phyloP scores from a whole-genome alignment of 192 early-diverging fungal species.

The Coemansia sp. region DNA sequence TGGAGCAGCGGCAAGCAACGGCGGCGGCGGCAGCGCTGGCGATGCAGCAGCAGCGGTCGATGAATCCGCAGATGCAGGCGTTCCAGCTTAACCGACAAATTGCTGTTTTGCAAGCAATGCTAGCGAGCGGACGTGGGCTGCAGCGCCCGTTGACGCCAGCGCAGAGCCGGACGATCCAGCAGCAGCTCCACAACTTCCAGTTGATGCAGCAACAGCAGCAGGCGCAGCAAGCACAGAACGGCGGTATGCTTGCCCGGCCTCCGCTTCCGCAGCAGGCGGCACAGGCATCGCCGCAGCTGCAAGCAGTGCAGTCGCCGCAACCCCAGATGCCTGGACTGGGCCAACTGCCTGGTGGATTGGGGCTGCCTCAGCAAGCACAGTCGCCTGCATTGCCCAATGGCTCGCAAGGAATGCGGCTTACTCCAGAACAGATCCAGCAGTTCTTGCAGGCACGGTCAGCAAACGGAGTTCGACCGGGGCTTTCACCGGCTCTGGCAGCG shows the following conservation, averaged over 20 bases:
- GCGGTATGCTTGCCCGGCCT: conserved; percentile 13
- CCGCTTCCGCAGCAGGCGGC: conserved; percentile 21
- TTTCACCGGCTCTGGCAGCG: conserved; percentile 42
- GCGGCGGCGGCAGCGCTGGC: conserved; percentile 39
- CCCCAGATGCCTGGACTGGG: conserved; percentile 15
- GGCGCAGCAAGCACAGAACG: conserved; percentile 15
- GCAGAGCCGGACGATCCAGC: conserved; percentile 33
- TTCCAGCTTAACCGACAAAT: conserved; percentile 28
- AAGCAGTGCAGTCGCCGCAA: conserved; percentile 14
- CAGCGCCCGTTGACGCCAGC: conserved; percentile 36
- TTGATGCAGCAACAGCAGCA: conserved; percentile 19
- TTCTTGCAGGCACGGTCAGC: conserved; percentile 49
- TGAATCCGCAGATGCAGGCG: conserved; percentile 24
- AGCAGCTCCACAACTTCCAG: conserved; percentile 39
- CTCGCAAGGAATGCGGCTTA: conserved; percentile 25
- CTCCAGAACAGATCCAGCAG: conserved; percentile 46
- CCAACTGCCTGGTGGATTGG: not conserved
- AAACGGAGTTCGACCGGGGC: conserved; percentile 29
- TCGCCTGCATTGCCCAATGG: conserved; percentile 12
- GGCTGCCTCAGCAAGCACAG: conserved; percentile 21
- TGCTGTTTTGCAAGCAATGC: conserved; percentile 32
- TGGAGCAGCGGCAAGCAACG: conserved; percentile 48
- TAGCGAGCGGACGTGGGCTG: conserved; percentile 17
- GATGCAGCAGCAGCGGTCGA: conserved; percentile 33
- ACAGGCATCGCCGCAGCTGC: conserved; percentile 23